Conservation (phyloP, 768 basidiomycete species). For the Lentinula edodes region DNA sequence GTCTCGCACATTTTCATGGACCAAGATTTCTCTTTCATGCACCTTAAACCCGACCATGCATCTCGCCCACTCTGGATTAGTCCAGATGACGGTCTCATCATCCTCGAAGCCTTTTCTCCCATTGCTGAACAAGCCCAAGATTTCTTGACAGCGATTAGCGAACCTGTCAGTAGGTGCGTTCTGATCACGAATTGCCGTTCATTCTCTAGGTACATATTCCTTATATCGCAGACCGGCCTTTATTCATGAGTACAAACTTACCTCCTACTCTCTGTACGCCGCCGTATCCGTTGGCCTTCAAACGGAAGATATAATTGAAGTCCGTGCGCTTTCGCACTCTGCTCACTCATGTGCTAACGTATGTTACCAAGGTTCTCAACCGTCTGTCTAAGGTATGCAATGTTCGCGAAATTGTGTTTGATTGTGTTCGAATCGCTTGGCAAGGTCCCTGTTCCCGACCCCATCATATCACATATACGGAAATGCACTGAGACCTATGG, state of each 20-base stretch:
- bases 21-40: constrained; percentile 82
- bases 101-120: constrained; percentile 95
- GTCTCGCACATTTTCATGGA: constrained; percentile 81
- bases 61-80: constrained; percentile 96
- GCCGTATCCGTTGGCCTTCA: constrained; percentile 98
- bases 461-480: constrained; percentile 81
- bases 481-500: constrained; percentile 95
- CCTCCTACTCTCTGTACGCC: constrained; percentile 95
- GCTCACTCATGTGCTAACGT: constrained; percentile 23
- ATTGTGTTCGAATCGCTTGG: neutral
- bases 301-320: constrained; percentile 98
- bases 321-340: constrained; percentile 36
- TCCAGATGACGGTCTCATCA: constrained; percentile 87
- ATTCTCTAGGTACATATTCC: constrained; percentile 7
- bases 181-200: constrained; percentile 7
- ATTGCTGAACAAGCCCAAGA: constrained; percentile 98
- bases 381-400: constrained; percentile 65
- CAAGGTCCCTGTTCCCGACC: constrained; percentile 89
- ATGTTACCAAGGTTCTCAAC: constrained; percentile 58
- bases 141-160: constrained; percentile 95
- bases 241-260: constrained; percentile 99
- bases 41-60: constrained; percentile 86
- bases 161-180: constrained; percentile 95
- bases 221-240: constrained; percentile 71
- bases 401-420: neutral